Base-by-base conservation (phyloP, 345 rosid species). In the Eucalyptus fibrosa region DNA sequence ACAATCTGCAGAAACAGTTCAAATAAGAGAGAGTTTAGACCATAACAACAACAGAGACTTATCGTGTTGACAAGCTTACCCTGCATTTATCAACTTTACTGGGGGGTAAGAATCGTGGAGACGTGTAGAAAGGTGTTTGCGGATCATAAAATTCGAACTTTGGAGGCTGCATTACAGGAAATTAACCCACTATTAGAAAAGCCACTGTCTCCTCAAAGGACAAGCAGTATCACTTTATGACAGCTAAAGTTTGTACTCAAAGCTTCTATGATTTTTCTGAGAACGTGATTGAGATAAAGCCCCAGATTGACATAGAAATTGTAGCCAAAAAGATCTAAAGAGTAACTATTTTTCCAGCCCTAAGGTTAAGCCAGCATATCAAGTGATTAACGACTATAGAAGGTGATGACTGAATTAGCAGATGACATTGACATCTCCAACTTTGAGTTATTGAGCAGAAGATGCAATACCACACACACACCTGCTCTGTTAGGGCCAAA, bases 101-200 rank as follows among this genome's bases (percentile, higher is more conserved):
- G 50, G 99, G n/a, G n/a, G 99, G 98, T 59, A 97, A 59, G 93
- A 95, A 97, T 81, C 96, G 93, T n/a, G 99, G 99, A 91, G 99
- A n/a, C 17, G 99, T 97, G 92, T 94, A 97, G 93, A 97, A 93
- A 44, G 99, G 99, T 11, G 97, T 97, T 87, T 95, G 89, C 2
- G 98, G 98, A 90, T 97, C 98, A 87, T 97, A 97, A 91, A 97
- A 96, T 90, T 97, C 95, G 24, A 97, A 97, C 93, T 92, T 95
- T 2, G 98, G 99, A 88, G 88, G 89, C 99, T 97, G 95, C 47
- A 40, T 77, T 47, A 83, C 56, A 55, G 65, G 40, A 21, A 24
- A 56, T 50, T 28, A 34, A 88, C 47, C 85, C 15, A 26, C 47
- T 77, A 77, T 77, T 77, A 77, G 47, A 77, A 77, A 77, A 77